A percentile compares a stretch with the other conserved stretches of the same genome.
phyloP scores from a whole-genome alignment of 495 filamentous ascomycete species.

The Lepidopterella palustris region DNA sequence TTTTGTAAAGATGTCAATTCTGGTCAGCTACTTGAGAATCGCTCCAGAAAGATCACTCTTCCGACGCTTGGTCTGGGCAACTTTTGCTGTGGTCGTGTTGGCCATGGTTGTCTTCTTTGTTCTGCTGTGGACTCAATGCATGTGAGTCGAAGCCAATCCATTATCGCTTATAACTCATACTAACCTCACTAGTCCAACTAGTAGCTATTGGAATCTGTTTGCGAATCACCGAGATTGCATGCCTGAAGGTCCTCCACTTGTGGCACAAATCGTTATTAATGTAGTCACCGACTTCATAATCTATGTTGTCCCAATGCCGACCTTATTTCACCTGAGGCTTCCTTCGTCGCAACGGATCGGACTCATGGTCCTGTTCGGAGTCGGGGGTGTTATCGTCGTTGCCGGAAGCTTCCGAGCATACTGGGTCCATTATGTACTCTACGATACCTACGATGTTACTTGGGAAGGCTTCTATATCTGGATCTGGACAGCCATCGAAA shows the following conservation, averaged over 20 bases:
- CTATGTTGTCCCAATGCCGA: constrained; percentile 24
- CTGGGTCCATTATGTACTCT: constrained; percentile 21
- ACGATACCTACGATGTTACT: constrained; percentile 27
- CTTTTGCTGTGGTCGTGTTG: constrained; percentile 20
- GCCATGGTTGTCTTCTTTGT: constrained; percentile 26
- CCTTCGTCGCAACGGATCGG: constrained; percentile 20
- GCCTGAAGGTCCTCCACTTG: constrained; percentile 23
- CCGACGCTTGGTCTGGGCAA: constrained; percentile 20
- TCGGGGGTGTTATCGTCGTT: constrained; percentile 26
- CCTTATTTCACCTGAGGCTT: constrained; percentile 16
- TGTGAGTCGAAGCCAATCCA: constrained; percentile 10
- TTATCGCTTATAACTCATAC: neutral
- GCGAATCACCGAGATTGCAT: constrained; percentile 23
- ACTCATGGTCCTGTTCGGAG: constrained; percentile 18
- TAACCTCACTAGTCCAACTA: constrained; percentile 13
- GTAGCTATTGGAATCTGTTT: constrained; percentile 23
- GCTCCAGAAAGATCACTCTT: constrained; percentile 21
- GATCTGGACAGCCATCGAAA: constrained; percentile 28
- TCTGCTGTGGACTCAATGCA: constrained; percentile 22
- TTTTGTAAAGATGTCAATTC: constrained; percentile 31
- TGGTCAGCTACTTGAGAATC: constrained; percentile 29
- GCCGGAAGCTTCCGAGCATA: constrained; percentile 25
- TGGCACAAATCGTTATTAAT: constrained; percentile 19
- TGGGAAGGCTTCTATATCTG: constrained; percentile 26
- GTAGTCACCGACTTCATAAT: constrained; percentile 28